Conservation (phyloP, 495 filamentous ascomycete genomes). For the Friedmanniomyces endolithicus region DNA sequence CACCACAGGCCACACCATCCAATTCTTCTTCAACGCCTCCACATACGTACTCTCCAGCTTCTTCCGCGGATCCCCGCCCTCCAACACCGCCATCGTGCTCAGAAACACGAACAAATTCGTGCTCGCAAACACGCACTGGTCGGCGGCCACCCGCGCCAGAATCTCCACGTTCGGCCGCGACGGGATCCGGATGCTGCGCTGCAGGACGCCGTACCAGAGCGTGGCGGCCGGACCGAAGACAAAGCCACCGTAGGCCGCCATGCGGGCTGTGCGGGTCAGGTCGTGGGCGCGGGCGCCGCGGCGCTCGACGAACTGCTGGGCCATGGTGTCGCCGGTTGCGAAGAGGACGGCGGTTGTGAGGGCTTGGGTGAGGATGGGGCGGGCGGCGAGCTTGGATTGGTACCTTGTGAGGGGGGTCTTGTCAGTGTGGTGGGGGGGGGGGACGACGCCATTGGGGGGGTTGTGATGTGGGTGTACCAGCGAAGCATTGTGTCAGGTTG, state of each 20-base stretch:
- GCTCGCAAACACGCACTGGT: constrained; percentile 81
- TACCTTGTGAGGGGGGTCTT: constrained; percentile 53
- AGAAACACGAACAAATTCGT: constrained; percentile 73
- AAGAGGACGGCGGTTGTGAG: constrained; percentile 83
- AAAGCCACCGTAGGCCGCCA: constrained; percentile 84
- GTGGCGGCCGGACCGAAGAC: constrained; percentile 89
- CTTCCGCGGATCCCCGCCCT: constrained; percentile 57
- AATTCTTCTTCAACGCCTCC: constrained; percentile 66
- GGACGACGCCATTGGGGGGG: no score
- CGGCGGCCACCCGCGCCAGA: constrained; percentile 63
- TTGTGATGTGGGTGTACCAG: neutral
- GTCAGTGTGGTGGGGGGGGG: neutral
- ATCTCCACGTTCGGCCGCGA: constrained; percentile 55
- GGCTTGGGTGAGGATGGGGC: constrained; percentile 78
- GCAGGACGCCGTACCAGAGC: constrained; percentile 73
- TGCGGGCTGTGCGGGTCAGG: constrained; percentile 65
- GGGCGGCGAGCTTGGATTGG: constrained; percentile 64
- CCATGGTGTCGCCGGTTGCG: constrained; percentile 76
- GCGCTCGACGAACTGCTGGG: constrained; percentile 88
- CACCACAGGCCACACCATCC: constrained; percentile 84
- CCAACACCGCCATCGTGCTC: constrained; percentile 73
- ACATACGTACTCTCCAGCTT: constrained; percentile 59
- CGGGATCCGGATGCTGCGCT: constrained; percentile 52
- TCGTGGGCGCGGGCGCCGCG: constrained; percentile 70
- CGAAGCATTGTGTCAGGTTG: constrained; percentile 5